Evolutionary conservation across 768 basidiomycete genomes (phyloP).

Genomic region (Fomitopsis serialis): DNA sequence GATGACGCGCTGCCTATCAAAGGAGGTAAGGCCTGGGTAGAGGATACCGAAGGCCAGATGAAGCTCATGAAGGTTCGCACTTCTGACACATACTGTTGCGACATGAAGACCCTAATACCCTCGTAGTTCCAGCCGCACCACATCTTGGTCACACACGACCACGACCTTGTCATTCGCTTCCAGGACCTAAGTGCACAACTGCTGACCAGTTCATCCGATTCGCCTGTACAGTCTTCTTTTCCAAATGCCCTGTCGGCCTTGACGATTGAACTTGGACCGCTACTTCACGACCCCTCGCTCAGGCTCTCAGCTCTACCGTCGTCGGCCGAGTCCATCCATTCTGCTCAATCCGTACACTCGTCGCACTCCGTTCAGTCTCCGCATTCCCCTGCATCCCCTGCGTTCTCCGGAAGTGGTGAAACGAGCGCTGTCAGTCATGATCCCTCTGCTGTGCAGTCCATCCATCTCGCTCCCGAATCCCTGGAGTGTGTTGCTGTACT

Average conservation of each 20-base stretch:
- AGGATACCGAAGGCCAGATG: conserved; percentile 42
- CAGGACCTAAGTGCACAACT: conserved; percentile 72
- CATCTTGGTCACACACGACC: conserved; percentile 57
- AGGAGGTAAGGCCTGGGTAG: conserved; percentile 56
- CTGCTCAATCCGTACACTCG: conserved; percentile 13
- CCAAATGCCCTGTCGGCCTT: conserved; percentile 60
- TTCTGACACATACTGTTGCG: too few relatives aligned
- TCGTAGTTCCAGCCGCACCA: conserved; percentile 56
- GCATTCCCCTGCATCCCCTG: neutral
- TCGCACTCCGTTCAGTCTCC: conserved; percentile 9
- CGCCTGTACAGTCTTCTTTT: conserved; percentile 54
- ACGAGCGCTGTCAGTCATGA: conserved; percentile 8
- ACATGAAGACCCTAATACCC: neutral
- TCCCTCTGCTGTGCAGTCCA: conserved; percentile 25
- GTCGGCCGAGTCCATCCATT: conserved; percentile 3
- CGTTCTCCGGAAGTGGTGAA: conserved; percentile 15
- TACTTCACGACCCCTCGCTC: conserved; percentile 43
- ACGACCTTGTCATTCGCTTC: conserved; percentile 62
- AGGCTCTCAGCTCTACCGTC: conserved; percentile 6
- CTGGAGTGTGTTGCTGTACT: conserved; percentile 53
- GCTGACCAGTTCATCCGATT: conserved; percentile 37
- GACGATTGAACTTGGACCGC: conserved; percentile 48
- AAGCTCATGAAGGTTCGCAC: conserved; percentile 60
- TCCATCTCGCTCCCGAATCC: conserved; percentile 48
- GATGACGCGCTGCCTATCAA: conserved; percentile 25